Conservation (phyloP, 345 rosid genomes). For the Brassica incana region DNA sequence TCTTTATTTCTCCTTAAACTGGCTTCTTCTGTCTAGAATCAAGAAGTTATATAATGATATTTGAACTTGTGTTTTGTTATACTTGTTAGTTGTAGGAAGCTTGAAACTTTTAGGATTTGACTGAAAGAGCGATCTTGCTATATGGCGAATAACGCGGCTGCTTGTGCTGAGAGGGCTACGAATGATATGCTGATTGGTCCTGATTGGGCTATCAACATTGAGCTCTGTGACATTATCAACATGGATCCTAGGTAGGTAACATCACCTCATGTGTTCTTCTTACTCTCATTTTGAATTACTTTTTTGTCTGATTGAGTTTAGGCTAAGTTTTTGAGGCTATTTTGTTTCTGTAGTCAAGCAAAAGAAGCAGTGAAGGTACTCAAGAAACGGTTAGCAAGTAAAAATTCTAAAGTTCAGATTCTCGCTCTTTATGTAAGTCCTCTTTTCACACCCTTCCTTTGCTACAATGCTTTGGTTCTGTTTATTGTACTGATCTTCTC, state of each 20-base stretch:
- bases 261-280: neutral
- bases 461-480: neutral
- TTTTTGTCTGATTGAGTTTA: neutral
- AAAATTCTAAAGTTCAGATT: constrained; percentile 84
- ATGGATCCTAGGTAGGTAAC: constrained; percentile 90
- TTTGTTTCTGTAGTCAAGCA: constrained; percentile 63
- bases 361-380: constrained; percentile 87
- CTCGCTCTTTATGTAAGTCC: constrained; percentile 79
- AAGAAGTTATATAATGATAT: constrained; percentile 21
- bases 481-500: constrained; percentile 6
- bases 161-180: constrained; percentile 97
- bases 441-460: neutral
- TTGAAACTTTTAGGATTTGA: constrained; percentile 24
- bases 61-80: constrained; percentile 4
- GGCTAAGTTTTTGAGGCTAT: neutral
- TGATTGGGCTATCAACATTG: constrained; percentile 95
- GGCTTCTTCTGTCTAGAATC: constrained; percentile 9
- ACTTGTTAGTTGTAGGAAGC: constrained; percentile 7
- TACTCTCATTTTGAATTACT: neutral
- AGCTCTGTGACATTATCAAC: constrained; percentile 87
- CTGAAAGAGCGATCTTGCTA: constrained; percentile 11
- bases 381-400: constrained; percentile 88
- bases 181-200: constrained; percentile 89
- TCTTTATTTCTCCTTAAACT: neutral
- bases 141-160: constrained; percentile 76